A percentile compares a stretch with the other conserved stretches of the same genome.
phyloP scores from a whole-genome alignment of 1,139 yeast genomes.

The Candida pseudoviswanathii region DNA sequence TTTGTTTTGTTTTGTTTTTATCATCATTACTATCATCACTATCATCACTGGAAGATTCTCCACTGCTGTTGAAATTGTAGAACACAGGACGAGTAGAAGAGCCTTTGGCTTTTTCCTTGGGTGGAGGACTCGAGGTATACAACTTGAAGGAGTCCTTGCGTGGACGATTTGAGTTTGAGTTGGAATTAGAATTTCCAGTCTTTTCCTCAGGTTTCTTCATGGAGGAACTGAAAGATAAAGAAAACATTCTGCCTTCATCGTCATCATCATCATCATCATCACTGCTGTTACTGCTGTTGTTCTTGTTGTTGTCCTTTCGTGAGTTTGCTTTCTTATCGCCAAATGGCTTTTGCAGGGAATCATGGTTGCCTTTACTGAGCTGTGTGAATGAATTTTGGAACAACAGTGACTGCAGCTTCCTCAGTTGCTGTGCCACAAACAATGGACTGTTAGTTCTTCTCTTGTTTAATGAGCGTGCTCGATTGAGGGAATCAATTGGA shows the following conservation, averaged over 20 bases:
- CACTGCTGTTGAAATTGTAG: slow-evolving; percentile 33
- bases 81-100: slow-evolving; percentile 28
- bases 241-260: slow-evolving; percentile 22
- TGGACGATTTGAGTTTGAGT: slow-evolving; percentile 17
- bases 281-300: slow-evolving; percentile 7
- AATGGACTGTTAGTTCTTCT: slow-evolving; percentile 20
- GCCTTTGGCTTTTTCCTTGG: slow-evolving; percentile 8
- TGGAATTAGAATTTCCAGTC: too few relatives aligned
- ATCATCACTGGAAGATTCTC: slow-evolving; percentile 13
- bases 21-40: slow-evolving; percentile 8
- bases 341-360: background rate
- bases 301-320: slow-evolving; percentile 6
- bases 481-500: slow-evolving; percentile 22
- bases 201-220: slow-evolving; percentile 8
- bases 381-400: slow-evolving; percentile 4
- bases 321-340: background rate
- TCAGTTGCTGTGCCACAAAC: slow-evolving; percentile 12
- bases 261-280: slow-evolving; percentile 16
- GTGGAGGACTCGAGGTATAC: slow-evolving; percentile 23
- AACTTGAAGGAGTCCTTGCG: slow-evolving; percentile 35
- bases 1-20: background rate
- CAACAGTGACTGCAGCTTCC: slow-evolving; percentile 19
- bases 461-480: slow-evolving; percentile 37
- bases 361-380: slow-evolving; percentile 1
- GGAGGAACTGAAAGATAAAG: slow-evolving; percentile 25